Conservation (phyloP, 1,139 yeast genomes). For the Saccharomyces uvarum region DNA sequence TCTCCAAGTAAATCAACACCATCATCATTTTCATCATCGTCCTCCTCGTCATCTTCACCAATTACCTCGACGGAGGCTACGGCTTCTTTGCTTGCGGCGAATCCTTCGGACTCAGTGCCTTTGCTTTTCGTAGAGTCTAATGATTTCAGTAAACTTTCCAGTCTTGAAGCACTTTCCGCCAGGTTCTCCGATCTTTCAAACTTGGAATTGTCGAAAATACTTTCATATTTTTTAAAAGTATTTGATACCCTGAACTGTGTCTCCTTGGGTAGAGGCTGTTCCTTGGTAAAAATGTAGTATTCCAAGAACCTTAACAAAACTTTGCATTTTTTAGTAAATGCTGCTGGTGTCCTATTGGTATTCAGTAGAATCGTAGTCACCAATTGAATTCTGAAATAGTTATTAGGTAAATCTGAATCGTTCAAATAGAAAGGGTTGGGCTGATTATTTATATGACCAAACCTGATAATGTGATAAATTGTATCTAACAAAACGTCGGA, state of each 20-base stretch:
- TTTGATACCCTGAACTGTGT: slow-evolving; percentile 47
- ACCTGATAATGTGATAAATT: slow-evolving; percentile 52
- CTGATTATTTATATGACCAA: slow-evolving; percentile 59
- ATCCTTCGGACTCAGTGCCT: neutral
- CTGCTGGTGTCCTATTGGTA: slow-evolving; percentile 15
- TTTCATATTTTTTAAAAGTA: slow-evolving; percentile 33
- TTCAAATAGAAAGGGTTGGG: slow-evolving; percentile 42
- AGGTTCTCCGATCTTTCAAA: slow-evolving; percentile 37
- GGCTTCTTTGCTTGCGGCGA: neutral
- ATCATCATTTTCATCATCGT: slow-evolving; percentile 17
- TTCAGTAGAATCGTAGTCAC: slow-evolving; percentile 35
- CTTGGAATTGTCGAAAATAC: slow-evolving; percentile 20
- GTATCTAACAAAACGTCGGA: slow-evolving; percentile 45
- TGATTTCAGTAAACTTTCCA: slow-evolving; percentile 31
- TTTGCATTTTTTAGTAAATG: slow-evolving; percentile 32
- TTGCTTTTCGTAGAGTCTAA: slow-evolving; percentile 15
- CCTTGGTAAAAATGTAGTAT: slow-evolving; percentile 63
- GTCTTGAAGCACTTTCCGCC: slow-evolving; percentile 37
- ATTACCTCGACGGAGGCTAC: slow-evolving; percentile 12
- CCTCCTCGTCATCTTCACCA: slow-evolving; percentile 17
- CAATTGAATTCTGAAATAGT: slow-evolving; percentile 66
- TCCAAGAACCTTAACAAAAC: slow-evolving; percentile 59
- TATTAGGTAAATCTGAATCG: slow-evolving; percentile 53
- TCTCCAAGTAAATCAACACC: slow-evolving; percentile 21
- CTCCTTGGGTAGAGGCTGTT: slow-evolving; percentile 59